A percentile compares a stretch with the other conserved stretches of the same genome.
Conservation (phyloP, 2,329 filamentous ascomycete genomes). For the Monosporascus sp. region DNA sequence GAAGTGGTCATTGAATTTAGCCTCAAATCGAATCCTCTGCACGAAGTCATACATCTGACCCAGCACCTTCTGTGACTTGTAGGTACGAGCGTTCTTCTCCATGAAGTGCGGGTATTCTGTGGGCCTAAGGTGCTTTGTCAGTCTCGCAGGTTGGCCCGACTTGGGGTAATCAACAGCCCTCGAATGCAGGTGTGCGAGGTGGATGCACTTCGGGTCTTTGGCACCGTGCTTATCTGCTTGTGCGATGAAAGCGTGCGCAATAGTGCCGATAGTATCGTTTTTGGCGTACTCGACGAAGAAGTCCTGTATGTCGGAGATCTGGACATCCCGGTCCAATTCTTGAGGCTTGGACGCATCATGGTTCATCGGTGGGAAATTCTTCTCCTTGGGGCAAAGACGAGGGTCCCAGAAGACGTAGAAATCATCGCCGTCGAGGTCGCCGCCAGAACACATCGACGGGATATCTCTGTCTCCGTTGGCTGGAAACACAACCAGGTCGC, state of each 20-base stretch:
- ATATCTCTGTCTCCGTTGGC: slow-evolving; percentile 77
- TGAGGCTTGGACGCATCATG: slow-evolving; percentile 57
- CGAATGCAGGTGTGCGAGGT: slow-evolving; percentile 77
- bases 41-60: slow-evolving; percentile 81
- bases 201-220: slow-evolving; percentile 63
- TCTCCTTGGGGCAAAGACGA: slow-evolving; percentile 61
- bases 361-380: slow-evolving; percentile 75
- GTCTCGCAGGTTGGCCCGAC: slow-evolving; percentile 71
- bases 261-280: slow-evolving; percentile 73
- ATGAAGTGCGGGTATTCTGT: slow-evolving; percentile 79
- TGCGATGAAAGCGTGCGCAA: slow-evolving; percentile 78
- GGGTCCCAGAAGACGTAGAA: slow-evolving; percentile 91
- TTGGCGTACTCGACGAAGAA: slow-evolving; percentile 95
- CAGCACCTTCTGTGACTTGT: slow-evolving; percentile 66
- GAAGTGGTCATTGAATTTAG: slow-evolving; percentile 68
- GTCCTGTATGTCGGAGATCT: slow-evolving; percentile 65
- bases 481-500: slow-evolving; percentile 83
- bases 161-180: slow-evolving; percentile 93
- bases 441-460: slow-evolving; percentile 91
- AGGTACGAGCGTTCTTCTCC: slow-evolving; percentile 59
- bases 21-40: slow-evolving; percentile 59
- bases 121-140: slow-evolving; percentile 57
- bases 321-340: slow-evolving; percentile 57
- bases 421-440: slow-evolving; percentile 93
- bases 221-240: slow-evolving; percentile 68